Evolutionary conservation across 805 yeast species (phyloP), one percentile per base, ranked within the genome.

Genomic region (Candida arabinofermentans): DNA sequence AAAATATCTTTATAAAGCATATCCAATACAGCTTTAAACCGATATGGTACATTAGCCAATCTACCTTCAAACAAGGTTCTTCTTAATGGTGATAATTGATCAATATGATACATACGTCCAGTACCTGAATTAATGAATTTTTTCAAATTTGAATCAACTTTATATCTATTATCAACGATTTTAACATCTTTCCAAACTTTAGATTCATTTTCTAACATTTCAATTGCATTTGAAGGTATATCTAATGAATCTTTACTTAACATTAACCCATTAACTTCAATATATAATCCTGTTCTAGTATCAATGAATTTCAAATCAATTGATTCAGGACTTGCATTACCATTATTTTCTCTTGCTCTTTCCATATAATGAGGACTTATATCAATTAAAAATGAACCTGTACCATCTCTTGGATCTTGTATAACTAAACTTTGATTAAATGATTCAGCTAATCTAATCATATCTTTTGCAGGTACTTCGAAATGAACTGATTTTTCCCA

Each of bases 231-330:
- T 16, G 31, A 24, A n/a, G 55, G 55, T 4, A 55, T 31, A 2
- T 33, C 24, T 14, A 52, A 23, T 4, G 41, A 44, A 38, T 48
- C 43, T 27, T 40, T 41, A 34, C 49, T 46, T n/a, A 43, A 24
- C 10, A 69, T 61, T 27, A 72, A 53, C 4, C 81, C 87, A 3
- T 77, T 72, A 40, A 81, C 67, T 50, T 80, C 85, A 41, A 81
- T 66, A 51, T 76, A 81, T 9, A 71, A 55, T 8, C 86, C 86
- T 2, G 81, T 72, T 41, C 74, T 73, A 13, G 71, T 66, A 54
- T 81, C 86, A 42, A 81, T 75, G 53, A 81, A 76, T 46, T 84
- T 68, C 8, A 80, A 73, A 53, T 76, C 81, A 17, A 64, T 50
- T 5, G 51, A 43, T 61, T 77, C 62, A 45, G 74, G 69, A 46